phyloP scores from a whole-genome alignment of 2,329 filamentous ascomycete species.

The Aureobasidium melanogenum region DNA sequence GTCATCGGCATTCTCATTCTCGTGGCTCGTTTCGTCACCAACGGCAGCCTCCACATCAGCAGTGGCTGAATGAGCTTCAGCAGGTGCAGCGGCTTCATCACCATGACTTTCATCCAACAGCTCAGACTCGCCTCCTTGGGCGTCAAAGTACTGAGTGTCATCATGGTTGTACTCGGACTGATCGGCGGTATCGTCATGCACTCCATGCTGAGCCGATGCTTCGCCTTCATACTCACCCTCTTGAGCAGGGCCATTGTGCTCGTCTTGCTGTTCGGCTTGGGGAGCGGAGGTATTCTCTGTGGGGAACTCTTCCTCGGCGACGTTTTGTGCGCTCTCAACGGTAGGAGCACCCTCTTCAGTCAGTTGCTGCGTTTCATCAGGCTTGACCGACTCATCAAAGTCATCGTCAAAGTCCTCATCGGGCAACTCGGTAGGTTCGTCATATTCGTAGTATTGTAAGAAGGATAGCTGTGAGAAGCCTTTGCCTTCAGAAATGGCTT shows the following conservation, averaged over 20 bases:
- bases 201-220: neutral
- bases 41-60: neutral
- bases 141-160: constrained; percentile 4
- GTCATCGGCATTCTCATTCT: neutral
- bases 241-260: neutral
- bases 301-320: neutral
- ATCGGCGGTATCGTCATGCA: neutral
- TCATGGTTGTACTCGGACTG: constrained; percentile 1
- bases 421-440: constrained; percentile 13
- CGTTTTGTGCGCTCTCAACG: neutral
- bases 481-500: constrained; percentile 47
- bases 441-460: constrained; percentile 15
- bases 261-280: neutral
- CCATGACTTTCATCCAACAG: neutral
- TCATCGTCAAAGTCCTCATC: constrained; percentile 12
- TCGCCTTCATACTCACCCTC: neutral
- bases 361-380: neutral
- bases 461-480: constrained; percentile 43
- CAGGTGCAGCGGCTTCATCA: constrained; percentile 1
- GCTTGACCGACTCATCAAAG: constrained; percentile 1
- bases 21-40: neutral
- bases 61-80: neutral
- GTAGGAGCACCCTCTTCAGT: neutral
- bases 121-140: neutral
- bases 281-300: neutral